These are phyloP conservation scores for Colletotrichum karsti DNA, from an alignment of 2,329 filamentous ascomycete genomes.

Conservation along the genomic window DNA sequence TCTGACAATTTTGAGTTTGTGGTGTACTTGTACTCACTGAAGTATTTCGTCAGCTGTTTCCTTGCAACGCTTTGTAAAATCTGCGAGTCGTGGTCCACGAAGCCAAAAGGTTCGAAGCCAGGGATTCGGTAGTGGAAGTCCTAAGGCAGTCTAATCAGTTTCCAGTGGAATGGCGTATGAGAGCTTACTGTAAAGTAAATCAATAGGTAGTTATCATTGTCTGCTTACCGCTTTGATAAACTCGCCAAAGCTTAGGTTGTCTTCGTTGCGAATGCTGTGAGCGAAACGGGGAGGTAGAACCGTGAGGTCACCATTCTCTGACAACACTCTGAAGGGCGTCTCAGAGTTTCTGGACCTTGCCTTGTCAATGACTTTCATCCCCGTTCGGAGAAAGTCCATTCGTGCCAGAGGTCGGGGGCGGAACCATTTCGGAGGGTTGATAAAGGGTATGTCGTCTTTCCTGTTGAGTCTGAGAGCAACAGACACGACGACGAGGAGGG, in stretches of 20 bases:
- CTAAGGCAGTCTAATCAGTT: background rate
- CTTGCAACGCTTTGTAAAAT: background rate
- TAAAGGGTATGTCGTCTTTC: background rate
- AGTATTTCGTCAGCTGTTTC: background rate
- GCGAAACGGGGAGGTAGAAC: background rate
- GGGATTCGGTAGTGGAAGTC: background rate
- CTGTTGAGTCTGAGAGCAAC: background rate
- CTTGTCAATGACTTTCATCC: background rate
- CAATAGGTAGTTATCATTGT: too few relatives aligned
- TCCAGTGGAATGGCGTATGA: too few relatives aligned
- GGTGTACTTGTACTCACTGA: background rate
- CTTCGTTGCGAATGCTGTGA: background rate
- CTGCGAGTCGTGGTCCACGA: background rate
- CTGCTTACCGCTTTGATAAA: background rate
- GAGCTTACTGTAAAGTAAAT: too few relatives aligned
- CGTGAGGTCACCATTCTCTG: background rate
- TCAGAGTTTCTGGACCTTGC: background rate
- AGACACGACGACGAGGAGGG: background rate
- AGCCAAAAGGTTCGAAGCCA: background rate
- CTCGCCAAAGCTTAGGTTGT: background rate
- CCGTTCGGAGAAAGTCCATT: background rate
- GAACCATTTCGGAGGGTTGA: background rate
- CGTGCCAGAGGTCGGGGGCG: background rate
- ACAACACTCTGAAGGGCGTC: background rate
- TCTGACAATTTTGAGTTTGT: fast-evolving